Evolutionary conservation across 805 yeast species (phyloP).

Genomic region (Candida hungchunana): DNA sequence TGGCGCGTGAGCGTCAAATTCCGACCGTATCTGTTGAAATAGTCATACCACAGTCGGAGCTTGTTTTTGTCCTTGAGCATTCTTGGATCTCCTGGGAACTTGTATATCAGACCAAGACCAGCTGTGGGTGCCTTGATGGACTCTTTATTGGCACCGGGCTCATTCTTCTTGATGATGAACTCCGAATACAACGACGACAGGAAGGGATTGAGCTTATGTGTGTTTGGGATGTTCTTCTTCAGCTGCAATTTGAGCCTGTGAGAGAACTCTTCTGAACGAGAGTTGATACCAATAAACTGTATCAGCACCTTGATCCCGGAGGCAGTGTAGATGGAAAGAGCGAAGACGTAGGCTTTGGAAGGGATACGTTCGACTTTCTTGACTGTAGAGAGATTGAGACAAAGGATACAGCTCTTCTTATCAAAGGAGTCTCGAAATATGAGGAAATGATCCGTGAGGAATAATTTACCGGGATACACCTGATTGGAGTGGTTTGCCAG

Average conservation of each 20-base stretch:
- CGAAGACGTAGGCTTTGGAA: constrained; percentile 68
- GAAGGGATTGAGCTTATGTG: constrained; percentile 59
- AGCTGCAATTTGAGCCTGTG: constrained; percentile 57
- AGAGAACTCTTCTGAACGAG: constrained; percentile 79
- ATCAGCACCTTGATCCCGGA: constrained; percentile 59
- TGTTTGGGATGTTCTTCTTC: constrained; percentile 57
- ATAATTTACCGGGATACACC: constrained; percentile 59
- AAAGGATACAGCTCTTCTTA: constrained; percentile 60
- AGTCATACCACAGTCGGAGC: constrained; percentile 91
- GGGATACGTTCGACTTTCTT: constrained; percentile 86
- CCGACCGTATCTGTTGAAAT: constrained; percentile 78
- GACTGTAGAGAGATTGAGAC: constrained; percentile 70
- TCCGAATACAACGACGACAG: constrained; percentile 79
- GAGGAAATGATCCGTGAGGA: constrained; percentile 68
- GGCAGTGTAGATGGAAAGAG: constrained; percentile 66
- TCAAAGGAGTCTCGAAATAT: constrained; percentile 73
- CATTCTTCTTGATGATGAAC: constrained; percentile 58
- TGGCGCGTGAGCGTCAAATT: constrained; percentile 72
- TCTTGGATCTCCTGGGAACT: constrained; percentile 86
- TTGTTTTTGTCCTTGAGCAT: constrained; percentile 77
- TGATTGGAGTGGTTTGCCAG: constrained; percentile 26
- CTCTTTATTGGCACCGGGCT: constrained; percentile 27
- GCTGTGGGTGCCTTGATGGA: constrained; percentile 61
- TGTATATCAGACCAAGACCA: constrained; percentile 81
- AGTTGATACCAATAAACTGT: constrained; percentile 74